These are phyloP conservation scores for Apiotrichum mycotoxinovorans DNA, from an alignment of 1,284 basidiomycete species.

Conservation along the genomic window DNA sequence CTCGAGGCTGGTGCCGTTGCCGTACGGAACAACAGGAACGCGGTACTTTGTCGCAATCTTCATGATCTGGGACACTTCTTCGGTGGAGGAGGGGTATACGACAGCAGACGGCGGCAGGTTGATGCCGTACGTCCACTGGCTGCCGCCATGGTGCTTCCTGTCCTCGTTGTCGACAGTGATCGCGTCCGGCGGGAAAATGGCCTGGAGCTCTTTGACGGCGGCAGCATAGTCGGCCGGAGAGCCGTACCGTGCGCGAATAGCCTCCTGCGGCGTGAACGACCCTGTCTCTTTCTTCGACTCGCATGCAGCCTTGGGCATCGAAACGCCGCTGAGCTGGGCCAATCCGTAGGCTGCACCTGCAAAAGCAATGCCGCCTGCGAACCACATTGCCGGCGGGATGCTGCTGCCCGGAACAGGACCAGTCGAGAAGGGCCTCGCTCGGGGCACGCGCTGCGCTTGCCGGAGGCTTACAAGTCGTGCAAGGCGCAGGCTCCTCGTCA, in stretches of 20 bases:
- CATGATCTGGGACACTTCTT: slow-evolving; percentile 37
- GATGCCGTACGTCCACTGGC: slow-evolving; percentile 8
- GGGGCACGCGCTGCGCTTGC: background rate
- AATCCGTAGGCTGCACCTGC: no score
- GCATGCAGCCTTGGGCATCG: background rate
- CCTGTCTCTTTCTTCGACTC: background rate
- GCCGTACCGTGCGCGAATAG: slow-evolving; percentile 7
- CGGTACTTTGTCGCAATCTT: slow-evolving; percentile 30
- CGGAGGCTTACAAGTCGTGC: background rate
- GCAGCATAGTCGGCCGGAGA: slow-evolving; percentile 11
- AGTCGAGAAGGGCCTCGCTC: background rate
- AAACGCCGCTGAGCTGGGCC: background rate
- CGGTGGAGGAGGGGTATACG: slow-evolving; percentile 31
- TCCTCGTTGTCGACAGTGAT: slow-evolving; percentile 12
- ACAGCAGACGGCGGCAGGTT: slow-evolving; percentile 22
- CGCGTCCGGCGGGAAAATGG: slow-evolving; percentile 7
- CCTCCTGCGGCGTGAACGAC: background rate
- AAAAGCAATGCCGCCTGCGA: no score
- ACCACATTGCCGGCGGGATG: no score
- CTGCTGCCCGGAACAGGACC: background rate
- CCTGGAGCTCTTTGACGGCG: slow-evolving; percentile 10
- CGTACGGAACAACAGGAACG: slow-evolving; percentile 39
- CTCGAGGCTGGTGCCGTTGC: slow-evolving; percentile 39
- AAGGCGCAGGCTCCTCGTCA: background rate
- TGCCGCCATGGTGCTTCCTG: slow-evolving; percentile 8